Percentiles rank a stretch among this genome's conserved stretches.
Evolutionary conservation across 2,329 filamentous ascomycete species (phyloP).

Genomic region (Dothistroma septosporum): DNA sequence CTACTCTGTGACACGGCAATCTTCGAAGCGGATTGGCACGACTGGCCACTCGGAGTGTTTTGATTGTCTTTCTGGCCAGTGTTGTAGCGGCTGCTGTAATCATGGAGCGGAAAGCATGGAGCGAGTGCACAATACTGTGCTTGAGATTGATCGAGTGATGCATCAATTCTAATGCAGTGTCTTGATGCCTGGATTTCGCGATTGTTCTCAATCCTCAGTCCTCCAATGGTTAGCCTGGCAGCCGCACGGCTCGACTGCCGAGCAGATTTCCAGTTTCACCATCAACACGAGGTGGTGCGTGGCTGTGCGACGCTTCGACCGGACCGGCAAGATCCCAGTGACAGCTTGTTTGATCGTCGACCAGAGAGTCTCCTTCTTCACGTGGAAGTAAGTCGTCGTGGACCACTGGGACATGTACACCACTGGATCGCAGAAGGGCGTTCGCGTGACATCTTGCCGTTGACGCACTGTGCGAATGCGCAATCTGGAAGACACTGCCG

Average conservation of each 20-base stretch:
- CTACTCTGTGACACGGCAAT: slow-evolving; percentile 1
- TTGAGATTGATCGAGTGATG: background rate
- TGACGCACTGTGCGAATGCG: no score
- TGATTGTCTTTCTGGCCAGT: background rate
- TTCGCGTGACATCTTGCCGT: no score
- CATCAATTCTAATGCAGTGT: background rate
- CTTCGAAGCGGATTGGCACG: background rate
- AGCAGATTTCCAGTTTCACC: background rate
- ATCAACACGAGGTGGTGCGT: slow-evolving; percentile 4
- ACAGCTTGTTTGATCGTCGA: background rate
- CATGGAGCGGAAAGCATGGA: slow-evolving; percentile 35
- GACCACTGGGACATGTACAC: no score
- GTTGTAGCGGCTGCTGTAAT: slow-evolving; percentile 39
- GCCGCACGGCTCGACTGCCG: background rate
- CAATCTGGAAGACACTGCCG: no score
- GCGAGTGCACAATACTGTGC: slow-evolving; percentile 7
- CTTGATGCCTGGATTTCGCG: background rate
- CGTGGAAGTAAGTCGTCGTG: background rate
- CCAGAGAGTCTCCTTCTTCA: background rate
- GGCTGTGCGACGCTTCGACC: slow-evolving; percentile 4
- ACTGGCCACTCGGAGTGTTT: background rate
- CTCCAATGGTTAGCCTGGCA: background rate
- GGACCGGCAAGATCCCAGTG: background rate
- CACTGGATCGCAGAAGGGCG: no score
- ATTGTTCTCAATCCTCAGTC: background rate